Base-by-base conservation (phyloP, 2,329 filamentous ascomycete genomes). In the Thelonectria olida region DNA sequence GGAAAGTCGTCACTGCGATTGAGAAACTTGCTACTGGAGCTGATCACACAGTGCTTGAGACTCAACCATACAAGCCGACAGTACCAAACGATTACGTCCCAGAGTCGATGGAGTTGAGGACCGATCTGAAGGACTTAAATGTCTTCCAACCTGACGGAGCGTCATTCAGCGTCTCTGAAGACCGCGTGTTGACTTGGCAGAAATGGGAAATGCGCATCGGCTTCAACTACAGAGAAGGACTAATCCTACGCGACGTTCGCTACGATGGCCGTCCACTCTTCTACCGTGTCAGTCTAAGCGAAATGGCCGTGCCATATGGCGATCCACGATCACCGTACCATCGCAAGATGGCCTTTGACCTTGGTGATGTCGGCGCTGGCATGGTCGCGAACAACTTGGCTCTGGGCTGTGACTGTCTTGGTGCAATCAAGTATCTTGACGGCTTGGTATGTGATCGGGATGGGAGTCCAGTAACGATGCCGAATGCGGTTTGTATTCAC, bases 401-500 rank as follows among this genome's bases (percentile, higher is more conserved):
- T 7, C 79, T 90, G 2, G 88, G 88, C 10, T 90, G 88, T 63
- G 88, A 90, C 69, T 88, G 88, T 67, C 80, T 91, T 0, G 90
- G 90, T 5, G 79, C 83, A 1, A 90, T 90, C 72, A 81, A 34
- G 42, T 64, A 64, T 5, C 51, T 64, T 6, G 55, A 57, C 4
- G 59, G 54, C 12, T 2, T 48, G 20, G 27, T 62, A 13, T 25
- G 45, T 25, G 23, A 61, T 39, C 25, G 23, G 3, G 49, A 54
- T 38, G 59, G 59, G 9, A 50, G 38, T 22, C 42, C 54, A 2
- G 41, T 52, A 19, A 44, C 49, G 5, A 47, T 51, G 31, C 15
- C 19, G 2, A 64, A 64, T n/a, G 50, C 55, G 12, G 58, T 64
- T 7, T 64, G 62, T 27, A 59, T 64, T 15, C 62, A 64, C 17